phyloP scores from a whole-genome alignment of 164 flowering plant species.

The Kingdonia uniflora region DNA sequence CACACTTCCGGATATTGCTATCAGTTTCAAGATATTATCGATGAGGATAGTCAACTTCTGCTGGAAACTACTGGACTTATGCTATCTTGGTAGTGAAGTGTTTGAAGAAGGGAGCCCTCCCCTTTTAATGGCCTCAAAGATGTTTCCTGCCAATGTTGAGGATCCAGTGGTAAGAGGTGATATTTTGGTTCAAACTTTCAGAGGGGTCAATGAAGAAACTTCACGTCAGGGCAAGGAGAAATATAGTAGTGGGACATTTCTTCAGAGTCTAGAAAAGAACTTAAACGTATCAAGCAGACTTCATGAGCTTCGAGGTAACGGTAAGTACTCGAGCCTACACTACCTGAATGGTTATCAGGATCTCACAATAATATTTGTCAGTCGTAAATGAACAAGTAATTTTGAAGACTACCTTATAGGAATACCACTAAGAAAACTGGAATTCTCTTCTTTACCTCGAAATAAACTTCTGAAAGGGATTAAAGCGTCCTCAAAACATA shows the following conservation, averaged over 20 bases:
- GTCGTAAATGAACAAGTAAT: no score
- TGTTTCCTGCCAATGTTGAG: slow-evolving; percentile 86
- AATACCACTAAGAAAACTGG: no score
- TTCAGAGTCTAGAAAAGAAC: slow-evolving; percentile 51
- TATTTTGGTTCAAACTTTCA: slow-evolving; percentile 63
- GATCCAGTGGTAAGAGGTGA: slow-evolving; percentile 88
- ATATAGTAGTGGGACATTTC: slow-evolving; percentile 41
- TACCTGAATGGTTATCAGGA: neutral
- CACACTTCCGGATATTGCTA: slow-evolving; percentile 26
- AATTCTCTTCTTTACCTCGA: neutral
- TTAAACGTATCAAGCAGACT: slow-evolving; percentile 34
- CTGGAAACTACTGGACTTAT: slow-evolving; percentile 64
- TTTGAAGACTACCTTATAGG: no score
- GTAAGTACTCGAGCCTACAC: slow-evolving; percentile 22
- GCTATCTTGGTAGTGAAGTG: slow-evolving; percentile 59
- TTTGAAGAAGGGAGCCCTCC: slow-evolving; percentile 35
- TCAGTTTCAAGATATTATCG: slow-evolving; percentile 62
- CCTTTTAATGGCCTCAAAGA: slow-evolving; percentile 44
- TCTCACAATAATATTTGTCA: neutral
- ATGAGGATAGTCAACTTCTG: slow-evolving; percentile 58
- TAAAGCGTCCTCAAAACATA: no score
- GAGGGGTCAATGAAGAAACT: slow-evolving; percentile 45
- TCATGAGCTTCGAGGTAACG: slow-evolving; percentile 35
- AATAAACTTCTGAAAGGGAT: neutral
- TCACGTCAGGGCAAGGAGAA: slow-evolving; percentile 19